Percentiles rank a stretch among this genome's conserved stretches.
Evolutionary conservation across 2,329 filamentous ascomycete genomes (phyloP).

Genomic region (Podosphaera fusca): DNA sequence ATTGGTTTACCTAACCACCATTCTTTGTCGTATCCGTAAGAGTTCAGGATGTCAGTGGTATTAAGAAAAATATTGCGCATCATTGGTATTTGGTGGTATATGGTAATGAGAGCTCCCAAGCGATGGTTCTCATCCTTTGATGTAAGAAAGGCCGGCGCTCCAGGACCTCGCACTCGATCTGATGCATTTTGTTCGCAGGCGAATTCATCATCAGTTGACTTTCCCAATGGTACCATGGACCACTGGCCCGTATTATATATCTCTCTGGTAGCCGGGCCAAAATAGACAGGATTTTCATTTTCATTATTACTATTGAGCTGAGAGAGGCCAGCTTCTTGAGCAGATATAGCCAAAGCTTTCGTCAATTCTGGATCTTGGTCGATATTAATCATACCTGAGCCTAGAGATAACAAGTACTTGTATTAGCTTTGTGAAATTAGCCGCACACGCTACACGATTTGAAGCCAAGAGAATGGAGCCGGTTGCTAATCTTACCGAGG

Average conservation of each 20-base stretch:
- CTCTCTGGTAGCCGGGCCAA: slow-evolving; percentile 34
- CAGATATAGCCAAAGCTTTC: slow-evolving; percentile 31
- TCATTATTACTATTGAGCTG: slow-evolving; percentile 29
- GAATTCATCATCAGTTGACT: slow-evolving; percentile 14
- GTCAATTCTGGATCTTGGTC: slow-evolving; percentile 27
- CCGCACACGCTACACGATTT: background rate
- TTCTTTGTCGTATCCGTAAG: slow-evolving; percentile 30
- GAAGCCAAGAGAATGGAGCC: slow-evolving; percentile 18
- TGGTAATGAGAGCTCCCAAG: slow-evolving; percentile 31
- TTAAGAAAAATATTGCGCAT: slow-evolving; percentile 30
- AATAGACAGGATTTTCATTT: slow-evolving; percentile 21
- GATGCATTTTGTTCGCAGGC: slow-evolving; percentile 17
- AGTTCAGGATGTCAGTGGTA: slow-evolving; percentile 19
- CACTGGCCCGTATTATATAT: slow-evolving; percentile 32
- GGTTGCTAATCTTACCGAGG: slow-evolving; percentile 27
- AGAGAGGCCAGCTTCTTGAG: slow-evolving; percentile 24
- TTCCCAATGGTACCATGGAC: slow-evolving; percentile 28
- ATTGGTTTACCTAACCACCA: slow-evolving; percentile 40
- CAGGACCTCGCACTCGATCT: slow-evolving; percentile 21
- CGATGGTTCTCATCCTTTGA: slow-evolving; percentile 18
- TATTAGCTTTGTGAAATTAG: slow-evolving; percentile 16
- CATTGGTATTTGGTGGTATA: slow-evolving; percentile 35
- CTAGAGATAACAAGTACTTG: slow-evolving; percentile 8
- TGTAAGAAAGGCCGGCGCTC: slow-evolving; percentile 29
- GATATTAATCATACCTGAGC: background rate